Evolutionary conservation across 2,329 filamentous ascomycete species (phyloP).

Genomic region (Mariannaea sp.): DNA sequence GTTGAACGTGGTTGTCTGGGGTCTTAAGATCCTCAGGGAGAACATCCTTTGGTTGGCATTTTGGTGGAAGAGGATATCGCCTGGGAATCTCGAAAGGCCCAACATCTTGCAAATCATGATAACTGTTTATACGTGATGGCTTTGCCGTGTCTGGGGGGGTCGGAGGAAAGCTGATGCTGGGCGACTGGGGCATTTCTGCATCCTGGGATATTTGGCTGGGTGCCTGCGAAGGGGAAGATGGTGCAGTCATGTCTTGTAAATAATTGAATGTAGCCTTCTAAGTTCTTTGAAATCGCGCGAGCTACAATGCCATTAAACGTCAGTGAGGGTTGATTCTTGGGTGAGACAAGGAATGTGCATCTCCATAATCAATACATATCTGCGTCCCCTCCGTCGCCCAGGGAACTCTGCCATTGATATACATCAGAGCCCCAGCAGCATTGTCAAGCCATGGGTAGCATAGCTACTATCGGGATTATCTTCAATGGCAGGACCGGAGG

Average conservation of each 20-base stretch:
- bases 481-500: constrained; percentile 34
- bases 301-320: no score
- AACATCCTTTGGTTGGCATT: constrained; percentile 62
- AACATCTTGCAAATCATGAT: constrained; percentile 30
- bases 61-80: constrained; percentile 70
- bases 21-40: constrained; percentile 80
- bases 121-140: constrained; percentile 43
- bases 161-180: constrained; percentile 41
- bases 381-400: neutral
- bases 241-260: constrained; percentile 30
- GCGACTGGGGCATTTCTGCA: constrained; percentile 9
- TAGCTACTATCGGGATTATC: constrained; percentile 13
- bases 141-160: constrained; percentile 48
- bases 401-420: neutral
- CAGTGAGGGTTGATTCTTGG: neutral
- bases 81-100: constrained; percentile 21
- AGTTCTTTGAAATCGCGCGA: constrained; percentile 4
- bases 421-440: constrained; percentile 13
- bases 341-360: constrained; percentile 10
- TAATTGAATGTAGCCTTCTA: neutral
- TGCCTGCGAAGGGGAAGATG: constrained; percentile 21
- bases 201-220: constrained; percentile 19
- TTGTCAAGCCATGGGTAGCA: constrained; percentile 7
- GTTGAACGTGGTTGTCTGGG: constrained; percentile 78
- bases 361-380: constrained; percentile 22